Conservation (phyloP, 2,329 filamentous ascomycete species). For the Magnaporthiopsis incrustans region DNA sequence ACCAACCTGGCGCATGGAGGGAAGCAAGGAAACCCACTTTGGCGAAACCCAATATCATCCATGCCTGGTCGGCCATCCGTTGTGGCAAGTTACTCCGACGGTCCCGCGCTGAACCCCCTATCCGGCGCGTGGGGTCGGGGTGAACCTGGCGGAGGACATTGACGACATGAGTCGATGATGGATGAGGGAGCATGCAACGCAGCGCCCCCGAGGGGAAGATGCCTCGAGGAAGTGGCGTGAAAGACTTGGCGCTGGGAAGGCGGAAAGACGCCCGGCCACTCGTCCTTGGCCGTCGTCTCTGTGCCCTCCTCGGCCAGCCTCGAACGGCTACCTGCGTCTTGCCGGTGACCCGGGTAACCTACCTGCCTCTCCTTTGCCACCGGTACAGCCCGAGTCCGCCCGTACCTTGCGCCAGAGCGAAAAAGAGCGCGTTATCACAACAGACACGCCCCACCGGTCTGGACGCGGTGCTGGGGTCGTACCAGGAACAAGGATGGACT, state of each 20-base stretch:
- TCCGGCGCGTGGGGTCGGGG: too few species aligned
- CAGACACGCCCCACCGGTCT: not conserved
- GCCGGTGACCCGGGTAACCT: too few species aligned
- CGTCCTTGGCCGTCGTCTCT: not conserved
- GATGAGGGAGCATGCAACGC: not conserved
- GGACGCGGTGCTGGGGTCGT: not conserved
- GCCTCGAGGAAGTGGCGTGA: not conserved
- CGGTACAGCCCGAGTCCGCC: not conserved
- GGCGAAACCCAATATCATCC: not conserved
- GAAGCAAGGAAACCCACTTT: not conserved
- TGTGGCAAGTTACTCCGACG: not conserved
- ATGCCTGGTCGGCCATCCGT: not conserved
- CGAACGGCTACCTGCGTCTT: not conserved
- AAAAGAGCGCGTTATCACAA: not conserved
- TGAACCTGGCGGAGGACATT: not conserved
- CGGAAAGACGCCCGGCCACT: not conserved
- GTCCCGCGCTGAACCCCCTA: not conserved
- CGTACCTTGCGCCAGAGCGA: not conserved
- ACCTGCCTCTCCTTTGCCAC: not conserved
- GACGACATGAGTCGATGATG: not conserved
- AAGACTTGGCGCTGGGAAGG: not conserved
- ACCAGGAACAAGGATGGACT: not conserved
- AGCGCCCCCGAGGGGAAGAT: too few species aligned
- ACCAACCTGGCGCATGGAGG: not conserved
- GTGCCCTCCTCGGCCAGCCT: not conserved